Base-by-base conservation (phyloP, 768 basidiomycete species). In the Podaxis pistillaris region DNA sequence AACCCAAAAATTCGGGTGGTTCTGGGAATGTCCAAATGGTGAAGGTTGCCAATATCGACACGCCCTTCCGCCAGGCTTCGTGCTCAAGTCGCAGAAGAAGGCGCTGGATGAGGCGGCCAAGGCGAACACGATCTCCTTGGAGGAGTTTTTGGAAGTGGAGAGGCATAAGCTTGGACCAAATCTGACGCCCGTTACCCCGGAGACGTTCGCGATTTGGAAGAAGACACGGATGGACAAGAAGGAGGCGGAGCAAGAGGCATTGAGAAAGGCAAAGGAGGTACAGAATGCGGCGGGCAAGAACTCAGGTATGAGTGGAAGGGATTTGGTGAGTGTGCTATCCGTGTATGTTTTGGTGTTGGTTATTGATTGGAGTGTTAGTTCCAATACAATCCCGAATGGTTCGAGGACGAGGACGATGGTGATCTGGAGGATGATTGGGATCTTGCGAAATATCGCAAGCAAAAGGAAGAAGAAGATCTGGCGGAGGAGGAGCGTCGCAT, bases 111-210 rank as follows among this genome's bases (percentile, higher is more conserved):
- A 96, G 13, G 94, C 92, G 2, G 93, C 91, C 26, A 96, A 94
- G 75, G 89, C 91, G 4, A 90, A 91, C 62, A 79, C 81, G 55
- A 98, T 99, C 72, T 94, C 92, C 67, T 68, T 99, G 41, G 97
- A 98, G 72, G 97, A 98, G 67, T 99, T 99, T 80, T 73, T 99
- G 61, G 97, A 99, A 78, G 93, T 94, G 55, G 96, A 98, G 88
- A 88, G 97, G 60, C 96, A 98, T 78, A 98, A 97, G 83, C 82
- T 99, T 24, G 93, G 94, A 30, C 33, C 86, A 13, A 92, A 91
- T 69, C 78, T 98, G 50, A 99, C 97, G 13, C 96, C 96, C 1
- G 94, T 98, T 4, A 98, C 95, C 1, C 85, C 82, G 0, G 97
- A 99, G 71, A 79, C 88, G 1, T 99, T 99, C 71, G 91, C 93